Evolutionary conservation across 1,139 yeast species (phyloP).

Genomic region (Blastobotrys proliferans): DNA sequence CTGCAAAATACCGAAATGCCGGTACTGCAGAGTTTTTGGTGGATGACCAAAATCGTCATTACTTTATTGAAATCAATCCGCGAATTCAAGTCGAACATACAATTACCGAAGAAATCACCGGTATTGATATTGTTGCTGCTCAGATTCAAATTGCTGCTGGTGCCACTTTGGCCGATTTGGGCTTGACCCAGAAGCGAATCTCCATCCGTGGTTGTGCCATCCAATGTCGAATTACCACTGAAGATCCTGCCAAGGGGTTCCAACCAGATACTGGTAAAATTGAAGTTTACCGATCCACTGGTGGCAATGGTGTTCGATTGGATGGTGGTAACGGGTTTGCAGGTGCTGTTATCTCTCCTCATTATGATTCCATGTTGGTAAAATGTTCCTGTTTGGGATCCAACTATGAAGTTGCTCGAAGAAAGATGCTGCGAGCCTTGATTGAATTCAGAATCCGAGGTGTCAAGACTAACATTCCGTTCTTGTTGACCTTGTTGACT

Average conservation of each 20-base stretch:
- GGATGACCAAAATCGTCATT: conserved; percentile 90
- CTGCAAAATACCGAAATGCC: conserved; percentile 91
- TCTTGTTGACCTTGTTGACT: conserved; percentile 86
- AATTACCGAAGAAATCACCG: conserved; percentile 97
- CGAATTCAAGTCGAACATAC: conserved; percentile 99
- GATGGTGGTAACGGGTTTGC: conserved; percentile 99
- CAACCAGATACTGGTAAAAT: conserved; percentile 99
- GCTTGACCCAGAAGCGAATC: conserved; percentile 88
- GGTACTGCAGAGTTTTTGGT: conserved; percentile 99
- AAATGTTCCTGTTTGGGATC: conserved; percentile 97
- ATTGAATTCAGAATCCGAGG: conserved; percentile 98
- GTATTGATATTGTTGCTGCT: conserved; percentile 96
- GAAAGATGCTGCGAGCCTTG: conserved; percentile 95
- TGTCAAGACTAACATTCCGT: conserved; percentile 96
- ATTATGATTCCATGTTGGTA: conserved; percentile 97
- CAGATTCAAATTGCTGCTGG: conserved; percentile 99
- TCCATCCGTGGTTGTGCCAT: conserved; percentile 97
- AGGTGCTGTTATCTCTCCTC: conserved; percentile 97
- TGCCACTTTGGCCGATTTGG: conserved; percentile 86
- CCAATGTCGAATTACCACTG: conserved; percentile 99
- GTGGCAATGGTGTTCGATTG: conserved; percentile 98
- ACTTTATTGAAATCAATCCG: conserved; percentile 97
- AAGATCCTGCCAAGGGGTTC: conserved; percentile 93
- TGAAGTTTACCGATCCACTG: conserved; percentile 97
- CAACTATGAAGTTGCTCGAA: conserved; percentile 91